Evolutionary conservation across 2,329 filamentous ascomycete species (phyloP).

Genomic region (Trichoderma afroharzianum): DNA sequence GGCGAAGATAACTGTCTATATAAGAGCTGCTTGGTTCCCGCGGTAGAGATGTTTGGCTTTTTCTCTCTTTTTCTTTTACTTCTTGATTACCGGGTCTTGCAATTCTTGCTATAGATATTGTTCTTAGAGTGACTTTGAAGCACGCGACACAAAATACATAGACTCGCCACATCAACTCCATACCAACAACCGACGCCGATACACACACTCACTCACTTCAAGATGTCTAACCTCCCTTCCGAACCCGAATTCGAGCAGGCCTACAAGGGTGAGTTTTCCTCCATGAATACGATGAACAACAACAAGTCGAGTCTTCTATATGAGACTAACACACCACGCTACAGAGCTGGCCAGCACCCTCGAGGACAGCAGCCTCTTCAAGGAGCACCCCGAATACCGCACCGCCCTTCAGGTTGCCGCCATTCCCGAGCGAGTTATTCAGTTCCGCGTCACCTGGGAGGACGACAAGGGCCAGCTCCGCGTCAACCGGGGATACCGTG

Average conservation of each 20-base stretch:
- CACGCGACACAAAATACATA: neutral
- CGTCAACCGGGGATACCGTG: conserved; percentile 92
- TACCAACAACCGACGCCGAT: neutral
- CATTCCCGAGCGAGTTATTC: conserved; percentile 90
- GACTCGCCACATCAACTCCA: neutral
- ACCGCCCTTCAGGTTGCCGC: conserved; percentile 83
- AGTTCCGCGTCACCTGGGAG: conserved; percentile 98
- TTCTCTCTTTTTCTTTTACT: neutral
- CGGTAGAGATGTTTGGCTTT: neutral
- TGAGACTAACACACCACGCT: neutral
- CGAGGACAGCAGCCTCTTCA: conserved; percentile 87
- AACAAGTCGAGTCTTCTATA: neutral
- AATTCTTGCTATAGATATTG: neutral
- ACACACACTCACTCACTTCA: conserved; percentile 22
- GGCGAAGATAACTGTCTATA: neutral
- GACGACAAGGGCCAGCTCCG: conserved; percentile 85
- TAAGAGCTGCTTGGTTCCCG: neutral
- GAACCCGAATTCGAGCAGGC: conserved; percentile 99
- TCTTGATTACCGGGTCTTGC: neutral
- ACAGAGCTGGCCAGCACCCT: conserved; percentile 91
- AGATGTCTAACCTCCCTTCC: conserved; percentile 76
- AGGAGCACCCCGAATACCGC: conserved; percentile 91
- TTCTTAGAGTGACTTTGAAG: neutral
- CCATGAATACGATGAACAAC: neutral
- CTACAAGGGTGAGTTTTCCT: conserved; percentile 70